Conservation (phyloP, 2,329 filamentous ascomycete genomes). For the Juglanconis juglandina region DNA sequence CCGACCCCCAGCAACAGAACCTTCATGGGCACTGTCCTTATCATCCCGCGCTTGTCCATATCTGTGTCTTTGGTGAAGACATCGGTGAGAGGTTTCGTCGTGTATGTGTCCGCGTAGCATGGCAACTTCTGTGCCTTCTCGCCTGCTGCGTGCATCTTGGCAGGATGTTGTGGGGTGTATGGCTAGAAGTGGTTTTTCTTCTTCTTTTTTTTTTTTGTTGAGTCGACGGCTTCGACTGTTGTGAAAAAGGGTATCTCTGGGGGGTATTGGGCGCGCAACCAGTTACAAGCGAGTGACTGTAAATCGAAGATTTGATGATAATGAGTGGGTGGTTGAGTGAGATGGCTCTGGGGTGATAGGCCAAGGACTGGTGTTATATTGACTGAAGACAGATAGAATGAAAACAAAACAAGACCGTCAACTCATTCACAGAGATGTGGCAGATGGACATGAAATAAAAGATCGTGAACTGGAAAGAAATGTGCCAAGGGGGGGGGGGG, state of each 20-base stretch:
- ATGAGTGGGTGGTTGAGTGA: background rate
- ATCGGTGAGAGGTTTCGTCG: constrained; percentile 48
- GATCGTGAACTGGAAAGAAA: background rate
- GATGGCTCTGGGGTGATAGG: background rate
- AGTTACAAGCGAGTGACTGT: background rate
- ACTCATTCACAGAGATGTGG: background rate
- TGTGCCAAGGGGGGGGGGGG: constrained; percentile 6
- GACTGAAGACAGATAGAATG: background rate
- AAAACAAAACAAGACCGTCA: background rate
- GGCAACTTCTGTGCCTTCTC: constrained; percentile 13
- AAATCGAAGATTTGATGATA: background rate
- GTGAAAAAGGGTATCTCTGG: background rate
- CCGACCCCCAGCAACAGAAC: constrained; percentile 67
- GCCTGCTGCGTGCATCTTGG: constrained; percentile 8
- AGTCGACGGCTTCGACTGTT: background rate
- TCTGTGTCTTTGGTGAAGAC: constrained; percentile 64
- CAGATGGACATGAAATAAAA: constrained; percentile 2
- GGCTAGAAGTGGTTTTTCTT: background rate
- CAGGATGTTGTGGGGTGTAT: background rate
- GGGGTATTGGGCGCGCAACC: background rate
- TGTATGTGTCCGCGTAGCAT: constrained; percentile 28
- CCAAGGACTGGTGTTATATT: background rate
- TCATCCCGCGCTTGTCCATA: constrained; percentile 63
- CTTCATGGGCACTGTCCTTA: constrained; percentile 66
- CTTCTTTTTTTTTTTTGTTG: background rate